A percentile compares a stretch with the other conserved stretches of the same genome.
These are phyloP conservation scores for Draba incana DNA, from an alignment of 345 rosid genomes.

Conservation along the genomic window DNA sequence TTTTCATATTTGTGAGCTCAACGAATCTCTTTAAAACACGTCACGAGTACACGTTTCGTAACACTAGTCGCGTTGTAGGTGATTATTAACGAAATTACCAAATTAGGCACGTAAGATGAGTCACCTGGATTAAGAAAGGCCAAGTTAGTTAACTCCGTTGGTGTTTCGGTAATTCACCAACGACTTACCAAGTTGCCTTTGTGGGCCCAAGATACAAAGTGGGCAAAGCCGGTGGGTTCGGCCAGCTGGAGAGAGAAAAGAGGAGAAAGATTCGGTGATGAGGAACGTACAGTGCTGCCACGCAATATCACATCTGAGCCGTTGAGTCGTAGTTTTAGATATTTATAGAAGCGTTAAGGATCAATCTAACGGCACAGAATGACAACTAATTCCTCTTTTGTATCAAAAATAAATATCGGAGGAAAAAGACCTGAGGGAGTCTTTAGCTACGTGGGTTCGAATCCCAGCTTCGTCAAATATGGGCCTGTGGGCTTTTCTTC, in stretches of 20 bases:
- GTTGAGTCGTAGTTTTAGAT: constrained; percentile 36
- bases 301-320: not conserved
- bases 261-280: constrained; percentile 43
- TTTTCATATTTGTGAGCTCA: not conserved
- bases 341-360: constrained; percentile 37
- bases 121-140: constrained; percentile 19
- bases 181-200: constrained; percentile 22
- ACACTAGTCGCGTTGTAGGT: not conserved
- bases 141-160: constrained; percentile 23
- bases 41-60: not conserved
- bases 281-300: constrained; percentile 18
- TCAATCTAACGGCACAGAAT: constrained; percentile 42
- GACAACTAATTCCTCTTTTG: not conserved
- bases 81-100: constrained; percentile 10
- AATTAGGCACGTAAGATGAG: not conserved
- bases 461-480: not conserved
- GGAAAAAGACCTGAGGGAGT: no score
- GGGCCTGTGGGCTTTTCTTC: constrained; percentile 26
- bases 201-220: constrained; percentile 31
- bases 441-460: constrained; percentile 5
- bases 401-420: not conserved
- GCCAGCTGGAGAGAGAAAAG: constrained; percentile 40
- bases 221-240: constrained; percentile 31
- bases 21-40: constrained; percentile 19
- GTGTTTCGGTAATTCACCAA: constrained; percentile 7